Base-by-base conservation (phyloP, 2,329 filamentous ascomycete species). In the Colletotrichum siamense region DNA sequence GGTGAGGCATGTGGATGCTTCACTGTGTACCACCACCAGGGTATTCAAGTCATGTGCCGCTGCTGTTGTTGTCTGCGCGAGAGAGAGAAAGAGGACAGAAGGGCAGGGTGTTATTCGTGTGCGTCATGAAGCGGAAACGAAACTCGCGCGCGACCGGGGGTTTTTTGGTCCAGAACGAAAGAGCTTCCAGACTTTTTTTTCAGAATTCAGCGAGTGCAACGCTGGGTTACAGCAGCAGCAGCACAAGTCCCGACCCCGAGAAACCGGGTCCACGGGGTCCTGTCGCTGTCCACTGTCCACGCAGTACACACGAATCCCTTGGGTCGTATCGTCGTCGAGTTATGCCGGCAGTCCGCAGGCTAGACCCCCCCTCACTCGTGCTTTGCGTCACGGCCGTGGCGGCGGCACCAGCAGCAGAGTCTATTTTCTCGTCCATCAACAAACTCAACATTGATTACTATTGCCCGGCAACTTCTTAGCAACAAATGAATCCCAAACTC, bases 211-310 rank as follows among this genome's bases (percentile, higher is more conserved):
- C 22, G 61, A 30, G 69, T 76, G 64, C 39, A 28, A 73, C 69
- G 52, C 63, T 32, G 55, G 55, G 73, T 73, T 44, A 49, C 39
- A 52, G 69, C 73, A 67, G 63, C 55, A 63, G 55, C 62, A 55
- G 66, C 28, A 28, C 59, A 55, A 44, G 73, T 55, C 73, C 73
- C 73, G 44, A 64, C 39, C 63, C 73, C 73, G 64, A 76, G 57
- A 75, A 63, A 44, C 55, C 73, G 73, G 73, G 62, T 73, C 68
- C 69, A 76, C 73, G 57, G 73, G 69, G 73, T 68, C 39, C 57
- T 68, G 73, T 28, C 69, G 65, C 39, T 61, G 44, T 16, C 44
- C 64, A 61, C 39, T 61, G 44, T 16, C 44, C 64, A 61, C 44
- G 64, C 65, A 28, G 24, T 26, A 18, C 32, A 34, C 32, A 34